A percentile compares a stretch with the other conserved stretches of the same genome.
These are phyloP conservation scores for Acacia pycnantha DNA, from an alignment of 331 rosid genomes.

Conservation along the genomic window DNA sequence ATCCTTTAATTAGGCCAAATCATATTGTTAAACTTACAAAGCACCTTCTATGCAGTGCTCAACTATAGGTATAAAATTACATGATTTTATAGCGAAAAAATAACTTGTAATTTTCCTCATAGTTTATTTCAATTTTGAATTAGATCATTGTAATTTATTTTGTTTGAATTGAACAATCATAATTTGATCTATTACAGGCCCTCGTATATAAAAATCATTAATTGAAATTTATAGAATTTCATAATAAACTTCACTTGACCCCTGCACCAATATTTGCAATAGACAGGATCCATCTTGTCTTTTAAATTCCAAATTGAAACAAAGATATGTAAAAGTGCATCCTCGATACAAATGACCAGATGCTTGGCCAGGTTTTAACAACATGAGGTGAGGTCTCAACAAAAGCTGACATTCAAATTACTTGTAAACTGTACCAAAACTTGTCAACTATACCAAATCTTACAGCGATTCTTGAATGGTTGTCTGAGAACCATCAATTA, in stretches of 20 bases:
- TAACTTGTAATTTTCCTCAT: no score
- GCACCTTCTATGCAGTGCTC: not conserved
- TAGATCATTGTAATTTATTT: no score
- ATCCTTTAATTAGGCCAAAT: not conserved
- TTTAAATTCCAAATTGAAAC: not conserved
- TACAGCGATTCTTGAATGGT: not conserved
- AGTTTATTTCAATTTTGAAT: no score
- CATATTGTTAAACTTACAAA: not conserved
- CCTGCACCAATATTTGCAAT: not conserved
- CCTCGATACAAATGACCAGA: not conserved
- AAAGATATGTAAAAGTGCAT: not conserved
- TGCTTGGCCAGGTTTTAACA: not conserved
- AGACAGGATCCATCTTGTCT: not conserved
- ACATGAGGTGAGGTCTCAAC: no score
- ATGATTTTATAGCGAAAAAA: no score
- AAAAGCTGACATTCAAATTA: not conserved
- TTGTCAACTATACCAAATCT: not conserved
- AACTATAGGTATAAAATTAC: no score
- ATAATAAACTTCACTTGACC: not conserved
- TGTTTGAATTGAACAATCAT: no score
- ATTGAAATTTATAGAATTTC: not conserved
- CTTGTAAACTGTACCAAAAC: not conserved
- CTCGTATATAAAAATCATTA: no score
- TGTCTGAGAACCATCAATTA: not conserved
- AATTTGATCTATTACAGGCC: no score